Evolutionary conservation across 2,329 filamentous ascomycete species (phyloP), one percentile per base, ranked within the genome.

Genomic region (Chrysoporthe puriensis): DNA sequence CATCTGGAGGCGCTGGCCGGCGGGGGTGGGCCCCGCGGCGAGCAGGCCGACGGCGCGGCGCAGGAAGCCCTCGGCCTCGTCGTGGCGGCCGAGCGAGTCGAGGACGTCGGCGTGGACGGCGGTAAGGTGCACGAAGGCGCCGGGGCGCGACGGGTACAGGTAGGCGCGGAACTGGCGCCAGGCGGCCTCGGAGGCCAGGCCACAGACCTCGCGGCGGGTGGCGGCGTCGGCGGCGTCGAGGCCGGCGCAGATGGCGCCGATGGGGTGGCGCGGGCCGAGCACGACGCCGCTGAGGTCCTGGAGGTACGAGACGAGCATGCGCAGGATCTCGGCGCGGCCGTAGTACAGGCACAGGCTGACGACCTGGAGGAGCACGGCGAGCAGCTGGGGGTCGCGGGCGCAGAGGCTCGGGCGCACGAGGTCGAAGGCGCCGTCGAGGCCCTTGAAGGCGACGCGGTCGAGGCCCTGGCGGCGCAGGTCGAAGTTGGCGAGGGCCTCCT

Each of bases 401-500:
- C 52, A 40, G 7, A 66, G 64, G 16, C 64, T 34, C 40, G 64
- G 64, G 48, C 48, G 43, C 32, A 66, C 54, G 36, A 66, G 16
- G 42, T 66, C 64, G 50, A 66, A 66, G 4, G 64, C 57, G 36
- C 64, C 58, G 59, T 66, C 58, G 46, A 66, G 58, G 36, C 57
- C 44, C 58, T 60, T 54, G 64, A 66, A 66, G 11, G 64, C 64
- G 4, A 66, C 64, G 36, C 32, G 50, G 58, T 66, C 64, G 32
- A 66, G 59, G 26, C 58, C 58, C 4, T 32, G 16, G 11, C 52
- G 36, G 26, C 21, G 21, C 11, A 66, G 64, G 26, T 52, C 54
- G 58, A 66, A 48, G 64, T 66, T 66, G 58, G 64, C 64, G 18
- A 66, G 64, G 11, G 64, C 63, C 59, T 66, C 64, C 50, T 66